phyloP scores from a whole-genome alignment of 768 basidiomycete genomes.

The Naganishia randhawae region DNA sequence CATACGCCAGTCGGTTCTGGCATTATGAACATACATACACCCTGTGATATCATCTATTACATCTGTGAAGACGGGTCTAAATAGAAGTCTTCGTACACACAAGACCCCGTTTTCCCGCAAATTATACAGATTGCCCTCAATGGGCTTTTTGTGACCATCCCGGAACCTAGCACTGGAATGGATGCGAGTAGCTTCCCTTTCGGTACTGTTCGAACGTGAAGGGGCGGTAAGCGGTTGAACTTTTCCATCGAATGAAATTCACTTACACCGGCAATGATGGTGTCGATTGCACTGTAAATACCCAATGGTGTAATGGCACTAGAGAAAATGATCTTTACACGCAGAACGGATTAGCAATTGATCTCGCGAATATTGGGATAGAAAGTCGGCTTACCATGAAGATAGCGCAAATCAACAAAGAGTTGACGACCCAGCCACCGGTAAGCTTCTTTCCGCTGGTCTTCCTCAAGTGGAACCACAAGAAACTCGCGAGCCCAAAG shows the following conservation, averaged over 20 bases:
- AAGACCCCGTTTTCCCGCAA: neutral
- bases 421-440: neutral
- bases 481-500: slow-evolving; percentile 34
- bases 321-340: slow-evolving; percentile 31
- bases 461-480: slow-evolving; percentile 34
- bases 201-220: slow-evolving; percentile 23
- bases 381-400: neutral
- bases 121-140: slow-evolving; percentile 1
- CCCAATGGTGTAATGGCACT: slow-evolving; percentile 37
- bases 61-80: neutral
- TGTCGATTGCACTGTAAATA: slow-evolving; percentile 35
- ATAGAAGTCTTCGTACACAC: neutral
- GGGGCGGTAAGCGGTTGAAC: neutral
- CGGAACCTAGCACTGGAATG: slow-evolving; percentile 33
- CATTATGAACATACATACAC: neutral
- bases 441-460: neutral
- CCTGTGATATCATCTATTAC: slow-evolving; percentile 20
- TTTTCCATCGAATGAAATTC: neutral
- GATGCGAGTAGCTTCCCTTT: slow-evolving; percentile 35
- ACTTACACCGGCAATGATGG: slow-evolving; percentile 32
- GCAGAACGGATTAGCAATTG: neutral
- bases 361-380: neutral
- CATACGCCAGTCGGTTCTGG: neutral
- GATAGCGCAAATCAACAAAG: neutral
- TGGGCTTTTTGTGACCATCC: neutral